Evolutionary conservation across 306 rosid genomes (phyloP).

Genomic region (Medicago arabica): DNA sequence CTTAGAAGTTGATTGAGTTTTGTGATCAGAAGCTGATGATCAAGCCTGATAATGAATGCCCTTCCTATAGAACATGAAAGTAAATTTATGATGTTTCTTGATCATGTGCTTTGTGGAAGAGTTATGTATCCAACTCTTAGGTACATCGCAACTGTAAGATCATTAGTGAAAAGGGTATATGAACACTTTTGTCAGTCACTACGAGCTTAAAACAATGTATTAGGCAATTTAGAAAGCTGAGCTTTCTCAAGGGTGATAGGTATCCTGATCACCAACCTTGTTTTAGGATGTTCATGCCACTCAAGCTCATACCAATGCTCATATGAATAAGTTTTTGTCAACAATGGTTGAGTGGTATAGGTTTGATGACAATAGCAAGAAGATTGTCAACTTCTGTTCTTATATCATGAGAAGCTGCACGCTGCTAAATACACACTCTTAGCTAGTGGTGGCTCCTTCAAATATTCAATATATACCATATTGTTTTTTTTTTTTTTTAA

Average conservation of each 20-base stretch:
- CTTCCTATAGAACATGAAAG: conserved; percentile 95
- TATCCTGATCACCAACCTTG: conserved; percentile 99
- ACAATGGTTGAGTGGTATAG: conserved; percentile 94
- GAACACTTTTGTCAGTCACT: conserved; percentile 87
- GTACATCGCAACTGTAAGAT: conserved; percentile 90
- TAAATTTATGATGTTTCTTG: conserved; percentile 96
- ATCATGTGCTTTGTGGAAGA: conserved; percentile 89
- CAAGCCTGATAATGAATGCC: conserved; percentile 87
- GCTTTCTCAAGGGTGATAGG: conserved; percentile 86
- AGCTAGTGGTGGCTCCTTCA: no score
- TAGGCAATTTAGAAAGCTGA: conserved; percentile 85
- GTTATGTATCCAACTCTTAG: conserved; percentile 95
- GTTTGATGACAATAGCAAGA: conserved; percentile 90
- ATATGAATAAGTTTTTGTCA: conserved; percentile 90
- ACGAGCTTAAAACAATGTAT: conserved; percentile 94
- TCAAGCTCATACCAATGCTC: conserved; percentile 95
- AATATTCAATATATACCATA: no score
- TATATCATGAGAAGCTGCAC: conserved; percentile 87
- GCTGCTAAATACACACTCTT: no score
- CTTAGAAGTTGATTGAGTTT: conserved; percentile 79
- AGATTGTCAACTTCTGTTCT: conserved; percentile 90
- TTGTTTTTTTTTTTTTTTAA: no score
- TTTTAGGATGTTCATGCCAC: conserved; percentile 98
- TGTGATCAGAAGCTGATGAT: conserved; percentile 89
- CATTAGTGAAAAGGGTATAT: conserved; percentile 93